Evolutionary conservation across 2,329 filamentous ascomycete genomes (phyloP), one percentile per base, ranked within the genome.

Genomic region (Colletotrichum coccodes): DNA sequence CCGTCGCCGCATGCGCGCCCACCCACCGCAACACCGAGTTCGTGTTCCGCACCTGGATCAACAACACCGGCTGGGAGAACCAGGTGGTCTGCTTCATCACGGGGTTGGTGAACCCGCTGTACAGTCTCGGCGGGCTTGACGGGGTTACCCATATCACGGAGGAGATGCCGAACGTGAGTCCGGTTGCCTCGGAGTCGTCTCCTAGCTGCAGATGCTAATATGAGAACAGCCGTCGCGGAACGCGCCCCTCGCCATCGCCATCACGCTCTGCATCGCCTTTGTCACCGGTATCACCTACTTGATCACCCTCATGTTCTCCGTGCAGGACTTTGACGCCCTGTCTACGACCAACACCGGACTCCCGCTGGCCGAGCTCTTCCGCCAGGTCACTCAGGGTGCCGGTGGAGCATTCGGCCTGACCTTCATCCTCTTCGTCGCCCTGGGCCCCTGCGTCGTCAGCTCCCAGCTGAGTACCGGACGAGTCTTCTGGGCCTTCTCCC

Each of bases 31-130:
- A 77, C 56, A 75, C 79, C 56, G 77, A 81, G n/a, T 87, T 86
- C 63, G 85, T 87, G 23, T 87, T 87, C 72, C 76, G 74, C 42
- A 86, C 82, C 2, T 87, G 83, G 79, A 82, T 85, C 61, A 87
- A 87, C 72, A 83, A 85, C 54, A 87, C 85, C 0, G 85, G 85
- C 14, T 87, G 85, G 85, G 76, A 82, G 38, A 83, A 81, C 63
- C 81, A 85, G 61, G 81, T 78, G 1, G 82, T 87, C 38, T 83
- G 80, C 64, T 86, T 87, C 72, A 85, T 87, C 62, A 83, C 83
- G 0, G 85, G 85, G 0, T 74, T 87, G 4, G 81, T 86, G 2
- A 86, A 86, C 66, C 80, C 83, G 0, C 73, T 84, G 6, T 87
- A 83, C 73, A 79, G 80, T 26, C 77, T 86, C 16, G 82, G 83